Conservation (phyloP, 306 rosid species). For the Malus domestica region ASM211411v1 NC_041799.1:2859501-2860000, state of each 20-base stretch:
- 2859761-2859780: conserved; percentile 50
- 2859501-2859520: background rate
- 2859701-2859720: conserved; percentile 31
- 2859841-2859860: conserved; percentile 49
- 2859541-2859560: conserved; percentile 20
- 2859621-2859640: conserved; percentile 51
- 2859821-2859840: conserved; percentile 43
- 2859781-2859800: conserved; percentile 49
- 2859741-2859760: conserved; percentile 53
- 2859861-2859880: conserved; percentile 40
- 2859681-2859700: conserved; percentile 22
- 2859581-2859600: conserved; percentile 3
- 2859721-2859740: conserved; percentile 40
- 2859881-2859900: conserved; percentile 42
- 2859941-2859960: conserved; percentile 50
- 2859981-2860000: conserved; percentile 48
- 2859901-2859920: conserved; percentile 39
- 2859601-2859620: conserved; percentile 18
- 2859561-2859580: conserved; percentile 31
- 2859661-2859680: conserved; percentile 17
- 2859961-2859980: conserved; percentile 56
- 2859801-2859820: conserved; percentile 51
- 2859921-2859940: conserved; percentile 49
- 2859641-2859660: conserved; percentile 41
- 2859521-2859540: conserved; percentile 8